Percentiles rank a stretch among this genome's conserved stretches.
Conservation (phyloP, 305 asterid genomes). For the Rubia peregrina region DNA sequence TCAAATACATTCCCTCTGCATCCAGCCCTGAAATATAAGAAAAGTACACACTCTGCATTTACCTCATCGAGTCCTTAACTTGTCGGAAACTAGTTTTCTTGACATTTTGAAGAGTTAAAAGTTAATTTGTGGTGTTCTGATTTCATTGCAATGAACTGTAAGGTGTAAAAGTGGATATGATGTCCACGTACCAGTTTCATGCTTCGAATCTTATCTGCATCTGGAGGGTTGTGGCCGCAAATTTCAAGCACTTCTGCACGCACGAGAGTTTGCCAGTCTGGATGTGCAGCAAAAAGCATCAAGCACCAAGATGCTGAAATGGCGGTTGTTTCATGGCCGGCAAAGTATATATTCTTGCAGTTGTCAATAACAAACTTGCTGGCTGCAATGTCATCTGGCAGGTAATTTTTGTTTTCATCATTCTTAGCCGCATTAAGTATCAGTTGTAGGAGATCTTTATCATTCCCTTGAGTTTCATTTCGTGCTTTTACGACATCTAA, state of each 20-base stretch:
- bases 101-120: not conserved
- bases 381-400: slow-evolving; percentile 33
- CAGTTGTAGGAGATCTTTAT: slow-evolving; percentile 47
- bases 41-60: not conserved
- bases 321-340: slow-evolving; percentile 67
- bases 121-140: not conserved
- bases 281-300: slow-evolving; percentile 61
- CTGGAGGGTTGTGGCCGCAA: slow-evolving; percentile 38
- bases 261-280: slow-evolving; percentile 69
- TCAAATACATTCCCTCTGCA: not conserved
- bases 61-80: not conserved
- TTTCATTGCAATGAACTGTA: not conserved
- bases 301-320: slow-evolving; percentile 68
- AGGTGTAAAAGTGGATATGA: not conserved
- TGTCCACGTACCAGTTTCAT: slow-evolving; percentile 40
- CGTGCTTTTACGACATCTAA: slow-evolving; percentile 38
- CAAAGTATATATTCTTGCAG: slow-evolving; percentile 66
- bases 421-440: slow-evolving; percentile 48
- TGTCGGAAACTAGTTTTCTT: not conserved
- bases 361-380: slow-evolving; percentile 51
- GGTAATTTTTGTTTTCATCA: slow-evolving; percentile 24
- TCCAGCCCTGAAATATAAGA: not conserved
- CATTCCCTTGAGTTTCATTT: slow-evolving; percentile 18
- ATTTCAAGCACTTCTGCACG: slow-evolving; percentile 55
- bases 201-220: slow-evolving; percentile 42